Evolutionary conservation across 2,329 filamentous ascomycete species (phyloP).

Genomic region (Exophiala calicioides): DNA sequence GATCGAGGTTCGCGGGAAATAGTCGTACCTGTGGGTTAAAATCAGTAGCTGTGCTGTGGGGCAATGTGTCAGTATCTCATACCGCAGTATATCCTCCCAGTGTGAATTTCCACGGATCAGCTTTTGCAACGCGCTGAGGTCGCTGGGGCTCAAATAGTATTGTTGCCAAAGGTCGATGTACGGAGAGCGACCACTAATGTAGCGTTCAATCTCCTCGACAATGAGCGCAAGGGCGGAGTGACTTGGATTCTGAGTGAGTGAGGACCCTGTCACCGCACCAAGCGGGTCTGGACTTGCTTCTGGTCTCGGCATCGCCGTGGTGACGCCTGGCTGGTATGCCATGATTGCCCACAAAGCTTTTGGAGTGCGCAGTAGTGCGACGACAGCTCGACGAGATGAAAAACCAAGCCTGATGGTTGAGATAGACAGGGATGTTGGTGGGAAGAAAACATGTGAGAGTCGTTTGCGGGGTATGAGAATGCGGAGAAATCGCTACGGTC

Average conservation of each 20-base stretch:
- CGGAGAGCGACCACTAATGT: constrained; percentile 2
- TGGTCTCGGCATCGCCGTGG: too few relatives aligned
- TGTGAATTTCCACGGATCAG: constrained; percentile 2
- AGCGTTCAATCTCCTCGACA: constrained; percentile 2
- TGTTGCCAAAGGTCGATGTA: background rate
- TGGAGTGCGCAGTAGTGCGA: too few relatives aligned
- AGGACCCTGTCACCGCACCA: too few relatives aligned
- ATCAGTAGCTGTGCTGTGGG: background rate
- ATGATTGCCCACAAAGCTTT: too few relatives aligned
- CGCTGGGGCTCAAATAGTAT: background rate
- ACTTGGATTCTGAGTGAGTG: background rate
- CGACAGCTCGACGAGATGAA: too few relatives aligned
- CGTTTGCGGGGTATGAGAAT: too few relatives aligned
- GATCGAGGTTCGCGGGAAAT: constrained; percentile 6
- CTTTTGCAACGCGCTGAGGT: background rate
- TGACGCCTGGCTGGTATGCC: too few relatives aligned
- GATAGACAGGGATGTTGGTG: too few relatives aligned
- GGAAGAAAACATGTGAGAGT: too few relatives aligned
- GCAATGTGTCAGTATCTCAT: background rate
- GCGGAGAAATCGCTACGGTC: too few relatives aligned
- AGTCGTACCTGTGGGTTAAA: background rate
- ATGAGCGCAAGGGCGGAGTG: constrained; percentile 2
- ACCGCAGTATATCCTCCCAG: constrained; percentile 5
- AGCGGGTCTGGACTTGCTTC: too few relatives aligned
- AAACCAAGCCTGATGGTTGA: too few relatives aligned